A percentile compares a stretch with the other conserved stretches of the same genome.
Conservation (phyloP, 768 basidiomycete species). For the Boletellus ananiceps region DNA sequence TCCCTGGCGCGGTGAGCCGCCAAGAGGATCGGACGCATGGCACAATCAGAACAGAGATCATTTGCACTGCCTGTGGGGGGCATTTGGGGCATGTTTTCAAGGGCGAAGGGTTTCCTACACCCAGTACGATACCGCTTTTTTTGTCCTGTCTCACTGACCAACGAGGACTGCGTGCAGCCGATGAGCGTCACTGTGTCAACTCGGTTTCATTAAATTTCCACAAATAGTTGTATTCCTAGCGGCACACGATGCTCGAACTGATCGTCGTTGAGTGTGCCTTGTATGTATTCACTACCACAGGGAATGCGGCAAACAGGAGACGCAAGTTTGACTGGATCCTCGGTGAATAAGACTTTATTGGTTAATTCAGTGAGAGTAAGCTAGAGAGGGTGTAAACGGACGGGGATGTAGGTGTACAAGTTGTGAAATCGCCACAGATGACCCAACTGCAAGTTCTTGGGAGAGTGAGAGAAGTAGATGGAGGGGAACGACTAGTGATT, state of each 20-base stretch:
- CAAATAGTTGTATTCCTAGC: conserved; percentile 26
- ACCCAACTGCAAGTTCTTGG: conserved; percentile 5
- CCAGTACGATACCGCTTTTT: conserved; percentile 48
- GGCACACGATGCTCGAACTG: too few species aligned
- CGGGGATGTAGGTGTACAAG: conserved; percentile 19
- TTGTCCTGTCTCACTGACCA: neutral
- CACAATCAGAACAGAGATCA: conserved; percentile 78
- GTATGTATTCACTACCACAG: too few species aligned
- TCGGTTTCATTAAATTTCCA: conserved; percentile 79
- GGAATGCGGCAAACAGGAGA: too few species aligned
- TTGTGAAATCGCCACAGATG: conserved; percentile 16
- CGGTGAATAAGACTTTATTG: conserved; percentile 6
- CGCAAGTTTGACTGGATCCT: neutral
- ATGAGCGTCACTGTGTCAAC: conserved; percentile 89
- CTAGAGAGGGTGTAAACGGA: conserved; percentile 19
- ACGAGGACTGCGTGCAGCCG: conserved; percentile 39
- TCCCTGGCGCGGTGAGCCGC: conserved; percentile 81
- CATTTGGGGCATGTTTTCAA: conserved; percentile 96
- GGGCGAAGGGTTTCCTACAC: conserved; percentile 78
- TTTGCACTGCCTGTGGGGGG: conserved; percentile 85
- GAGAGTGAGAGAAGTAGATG: conserved; percentile 3
- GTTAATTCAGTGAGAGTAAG: conserved; percentile 17
- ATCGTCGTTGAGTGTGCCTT: neutral
- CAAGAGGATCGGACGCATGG: conserved; percentile 69
- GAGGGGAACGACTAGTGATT: conserved; percentile 20